Evolutionary conservation across 225 moss, liverwort and hornwort species (phyloP).

Genomic region (Physcomitrium patens): DNA sequence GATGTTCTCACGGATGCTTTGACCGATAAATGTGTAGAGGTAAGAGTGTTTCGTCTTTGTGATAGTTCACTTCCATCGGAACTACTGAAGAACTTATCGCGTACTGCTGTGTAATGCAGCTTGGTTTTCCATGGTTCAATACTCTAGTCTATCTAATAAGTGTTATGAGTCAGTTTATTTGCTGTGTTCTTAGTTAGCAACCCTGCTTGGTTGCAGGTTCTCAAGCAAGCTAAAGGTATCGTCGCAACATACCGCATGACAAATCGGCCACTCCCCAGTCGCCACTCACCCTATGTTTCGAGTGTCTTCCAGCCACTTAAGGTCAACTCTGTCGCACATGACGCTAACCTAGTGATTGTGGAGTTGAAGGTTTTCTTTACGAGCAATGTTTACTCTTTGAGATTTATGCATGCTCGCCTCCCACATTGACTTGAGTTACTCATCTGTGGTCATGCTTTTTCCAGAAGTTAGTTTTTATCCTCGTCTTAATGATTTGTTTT

Average conservation of each 20-base stretch:
- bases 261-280: conserved; percentile 78
- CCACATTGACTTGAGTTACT: neutral
- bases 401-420: neutral
- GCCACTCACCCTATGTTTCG: conserved; percentile 80
- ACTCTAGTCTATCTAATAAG: neutral
- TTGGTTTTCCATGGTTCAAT: neutral
- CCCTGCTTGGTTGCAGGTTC: conserved; percentile 44
- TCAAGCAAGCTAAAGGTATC: conserved; percentile 86
- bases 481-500: neutral
- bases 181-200: neutral
- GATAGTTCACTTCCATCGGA: neutral
- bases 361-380: neutral
- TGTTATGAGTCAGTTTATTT: neutral
- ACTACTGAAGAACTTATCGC: neutral
- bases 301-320: conserved; percentile 80
- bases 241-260: conserved; percentile 89
- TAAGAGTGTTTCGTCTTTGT: conserved; percentile 28
- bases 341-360: neutral
- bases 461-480: neutral
- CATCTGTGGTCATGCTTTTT: neutral
- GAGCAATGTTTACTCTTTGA: neutral
- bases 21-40: conserved; percentile 90
- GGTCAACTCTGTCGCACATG: conserved; percentile 36
- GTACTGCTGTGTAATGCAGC: neutral
- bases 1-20: conserved; percentile 82